phyloP scores from a whole-genome alignment of 164 flowering plant species.

The Vitis labrusca region DNA sequence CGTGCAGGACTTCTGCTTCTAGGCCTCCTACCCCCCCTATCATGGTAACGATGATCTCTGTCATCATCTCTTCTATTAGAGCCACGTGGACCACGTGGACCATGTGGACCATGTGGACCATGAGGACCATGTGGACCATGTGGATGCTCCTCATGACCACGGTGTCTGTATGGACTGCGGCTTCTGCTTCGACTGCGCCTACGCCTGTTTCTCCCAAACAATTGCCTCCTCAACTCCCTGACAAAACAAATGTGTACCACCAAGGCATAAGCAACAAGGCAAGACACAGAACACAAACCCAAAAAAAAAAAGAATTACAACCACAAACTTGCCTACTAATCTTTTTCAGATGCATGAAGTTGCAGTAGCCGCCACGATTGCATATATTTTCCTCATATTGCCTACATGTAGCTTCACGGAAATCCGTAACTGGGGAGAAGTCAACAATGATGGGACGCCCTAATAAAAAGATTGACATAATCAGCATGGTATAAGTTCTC shows the following conservation, averaged over 20 bases:
- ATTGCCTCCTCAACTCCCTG: conserved; percentile 30
- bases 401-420: conserved; percentile 43
- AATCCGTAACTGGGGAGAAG: conserved; percentile 40
- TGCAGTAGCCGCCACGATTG: conserved; percentile 42
- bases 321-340: conserved; percentile 22
- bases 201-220: conserved; percentile 31
- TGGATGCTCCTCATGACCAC: conserved; percentile 17
- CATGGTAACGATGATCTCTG: conserved; percentile 25
- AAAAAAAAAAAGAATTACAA: not conserved
- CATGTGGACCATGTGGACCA: too few species aligned
- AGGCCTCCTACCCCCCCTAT: conserved; percentile 26
- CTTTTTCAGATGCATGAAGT: conserved; percentile 42
- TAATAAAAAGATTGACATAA: not conserved
- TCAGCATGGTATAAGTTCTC: too few species aligned
- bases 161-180: conserved; percentile 22
- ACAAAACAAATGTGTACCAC: not conserved
- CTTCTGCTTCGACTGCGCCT: conserved; percentile 34
- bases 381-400: conserved; percentile 39
- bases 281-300: not conserved
- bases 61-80: conserved; percentile 26
- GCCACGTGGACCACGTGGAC: conserved; percentile 21
- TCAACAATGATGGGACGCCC: conserved; percentile 45
- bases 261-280: not conserved
- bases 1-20: conserved; percentile 33
- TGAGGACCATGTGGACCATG: too few species aligned